Conservation (phyloP, 352 stramenopile species). For the Phytophthora macrochlamydospora region DNA sequence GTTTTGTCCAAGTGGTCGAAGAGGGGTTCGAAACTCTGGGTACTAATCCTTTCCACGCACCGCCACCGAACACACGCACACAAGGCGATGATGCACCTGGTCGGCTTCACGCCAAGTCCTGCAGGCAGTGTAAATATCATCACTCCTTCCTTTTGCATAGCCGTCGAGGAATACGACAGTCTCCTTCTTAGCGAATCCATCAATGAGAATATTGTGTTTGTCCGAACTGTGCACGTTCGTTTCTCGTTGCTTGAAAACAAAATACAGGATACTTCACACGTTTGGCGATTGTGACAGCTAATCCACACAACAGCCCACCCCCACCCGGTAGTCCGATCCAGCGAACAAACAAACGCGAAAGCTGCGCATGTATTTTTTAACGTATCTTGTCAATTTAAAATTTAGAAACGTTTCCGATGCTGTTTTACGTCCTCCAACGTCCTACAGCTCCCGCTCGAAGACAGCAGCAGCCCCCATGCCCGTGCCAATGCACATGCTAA, state of each 20-base stretch:
- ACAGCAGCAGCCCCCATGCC: slow-evolving; percentile 94
- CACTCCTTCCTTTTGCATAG: slow-evolving; percentile 1
- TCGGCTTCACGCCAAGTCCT: slow-evolving; percentile 2
- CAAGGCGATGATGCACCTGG: not conserved
- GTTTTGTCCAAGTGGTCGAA: not conserved
- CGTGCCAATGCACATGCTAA: slow-evolving; percentile 96
- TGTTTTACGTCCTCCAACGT: not conserved
- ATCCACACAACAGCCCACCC: slow-evolving; percentile 14
- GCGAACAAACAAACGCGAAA: slow-evolving; percentile 19
- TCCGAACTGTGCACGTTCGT: not conserved
- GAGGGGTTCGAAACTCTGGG: not conserved
- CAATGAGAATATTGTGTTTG: not conserved
- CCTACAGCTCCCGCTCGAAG: slow-evolving; percentile 80
- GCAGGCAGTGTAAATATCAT: slow-evolving; percentile 1
- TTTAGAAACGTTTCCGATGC: too few relatives aligned
- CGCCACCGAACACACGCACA: not conserved
- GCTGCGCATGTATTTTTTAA: slow-evolving; percentile 1
- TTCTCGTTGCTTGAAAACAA: slow-evolving; percentile 8
- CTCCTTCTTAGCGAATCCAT: slow-evolving; percentile 1
- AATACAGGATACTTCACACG: slow-evolving; percentile 3
- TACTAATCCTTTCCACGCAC: not conserved
- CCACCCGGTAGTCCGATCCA: slow-evolving; percentile 1
- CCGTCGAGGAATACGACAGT: slow-evolving; percentile 13
- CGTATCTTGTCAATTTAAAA: too few relatives aligned
- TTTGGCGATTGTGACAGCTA: slow-evolving; percentile 1